Evolutionary conservation across 148 eudicot species (phyloP), one percentile per base, ranked within the genome.

Genomic region (Cornus suecica): DNA sequence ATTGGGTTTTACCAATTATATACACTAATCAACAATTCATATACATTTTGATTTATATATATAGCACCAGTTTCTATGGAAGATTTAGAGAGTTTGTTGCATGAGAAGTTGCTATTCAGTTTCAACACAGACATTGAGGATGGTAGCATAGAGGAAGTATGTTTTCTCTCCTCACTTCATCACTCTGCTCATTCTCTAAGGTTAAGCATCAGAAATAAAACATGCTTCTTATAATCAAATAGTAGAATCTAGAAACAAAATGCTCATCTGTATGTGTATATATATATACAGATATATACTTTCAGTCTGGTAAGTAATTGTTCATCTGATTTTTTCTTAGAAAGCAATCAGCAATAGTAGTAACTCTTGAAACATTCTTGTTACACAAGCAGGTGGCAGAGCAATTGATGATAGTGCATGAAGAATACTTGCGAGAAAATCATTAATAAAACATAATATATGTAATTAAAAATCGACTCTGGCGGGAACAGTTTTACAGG

Each of bases 121-220:
- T 90, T 90, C 89, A 90, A 90, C 70, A 90, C 92, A 29, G 94
- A 90, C 67, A 85, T 90, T 73, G 94, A 90, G 56, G 94, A 90
- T 83, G 94, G 92, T 48, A 90, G 94, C 86, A 90, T 90, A 65
- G 94, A 90, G 58, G 88, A 86, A 88, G 94, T 88, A 82, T 62
- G 54, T 31, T 42, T 29, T 20, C 10, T 16, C 8, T 23, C 30
- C 11, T 42, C 5, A 42, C 11, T 42, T 42, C 51, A 42, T 42
- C 51, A 42, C 51, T 42, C 11, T 42, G 51, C 5, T 11, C 5
- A 42, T 42, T 42, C 5, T 42, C 51, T 42, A 42, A 42, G 51
- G 51, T 5, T 42, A 42, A 5, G 51, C n/a, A 42, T 42, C 51
- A 42, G 8, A 42, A 51, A 16, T 51, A 51, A 51, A 2, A 10